Conservation (phyloP, 768 basidiomycete genomes). For the Trichaptum fuscoviolaceum region DNA sequence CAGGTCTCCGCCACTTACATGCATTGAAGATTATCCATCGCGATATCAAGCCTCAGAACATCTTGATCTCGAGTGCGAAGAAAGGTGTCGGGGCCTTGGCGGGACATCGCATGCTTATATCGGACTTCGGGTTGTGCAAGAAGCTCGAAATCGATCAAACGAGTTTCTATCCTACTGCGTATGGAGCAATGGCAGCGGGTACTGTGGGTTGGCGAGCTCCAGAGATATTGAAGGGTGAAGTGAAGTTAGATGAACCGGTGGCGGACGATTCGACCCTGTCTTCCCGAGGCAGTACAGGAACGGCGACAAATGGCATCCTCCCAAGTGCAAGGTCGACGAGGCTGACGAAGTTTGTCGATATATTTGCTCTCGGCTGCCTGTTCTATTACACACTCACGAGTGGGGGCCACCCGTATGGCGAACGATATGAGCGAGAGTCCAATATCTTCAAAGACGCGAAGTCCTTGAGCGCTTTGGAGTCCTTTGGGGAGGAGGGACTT, state of each 20-base stretch:
- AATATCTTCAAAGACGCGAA: slow-evolving; percentile 88
- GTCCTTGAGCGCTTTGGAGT: slow-evolving; percentile 61
- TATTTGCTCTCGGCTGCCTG: slow-evolving; percentile 93
- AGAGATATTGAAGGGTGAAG: slow-evolving; percentile 91
- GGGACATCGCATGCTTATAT: slow-evolving; percentile 80
- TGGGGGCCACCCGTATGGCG: slow-evolving; percentile 92
- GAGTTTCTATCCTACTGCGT: slow-evolving; percentile 88
- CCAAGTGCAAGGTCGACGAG: slow-evolving; percentile 49
- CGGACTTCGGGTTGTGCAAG: slow-evolving; percentile 96
- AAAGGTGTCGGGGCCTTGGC: slow-evolving; percentile 39
- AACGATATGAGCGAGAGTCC: slow-evolving; percentile 86
- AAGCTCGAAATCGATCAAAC: slow-evolving; percentile 95
- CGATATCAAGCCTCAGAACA: slow-evolving; percentile 98
- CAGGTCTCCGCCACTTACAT: slow-evolving; percentile 86
- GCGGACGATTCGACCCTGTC: slow-evolving; percentile 61
- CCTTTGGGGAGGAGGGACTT: slow-evolving; percentile 89
- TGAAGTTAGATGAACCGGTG: slow-evolving; percentile 77
- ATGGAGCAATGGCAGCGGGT: slow-evolving; percentile 85
- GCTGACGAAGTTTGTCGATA: slow-evolving; percentile 92
- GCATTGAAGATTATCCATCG: slow-evolving; percentile 95
- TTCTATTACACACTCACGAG: slow-evolving; percentile 90
- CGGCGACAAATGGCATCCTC: slow-evolving; percentile 34
- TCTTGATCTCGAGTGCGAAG: slow-evolving; percentile 75
- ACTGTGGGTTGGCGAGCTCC: slow-evolving; percentile 98
- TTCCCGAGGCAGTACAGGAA: slow-evolving; percentile 60